Evolutionary conservation across 805 yeast genomes (phyloP).

Genomic region (Ogataea minuta): DNA sequence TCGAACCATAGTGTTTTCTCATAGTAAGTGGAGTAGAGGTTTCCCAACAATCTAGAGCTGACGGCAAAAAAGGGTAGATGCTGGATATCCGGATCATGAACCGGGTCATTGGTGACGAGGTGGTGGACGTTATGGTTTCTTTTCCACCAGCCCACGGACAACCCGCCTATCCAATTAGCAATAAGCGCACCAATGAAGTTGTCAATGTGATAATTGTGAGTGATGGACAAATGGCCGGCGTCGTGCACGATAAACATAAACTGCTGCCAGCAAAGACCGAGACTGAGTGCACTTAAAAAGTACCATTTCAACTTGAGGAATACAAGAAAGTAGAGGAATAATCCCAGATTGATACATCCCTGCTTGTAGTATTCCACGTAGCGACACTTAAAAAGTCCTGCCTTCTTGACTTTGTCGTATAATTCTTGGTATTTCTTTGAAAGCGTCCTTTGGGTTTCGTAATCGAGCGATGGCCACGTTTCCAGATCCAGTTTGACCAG

Average conservation of each 20-base stretch:
- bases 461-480: constrained; percentile 63
- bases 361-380: constrained; percentile 76
- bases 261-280: constrained; percentile 89
- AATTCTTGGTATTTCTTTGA: constrained; percentile 58
- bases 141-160: constrained; percentile 94
- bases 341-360: constrained; percentile 51
- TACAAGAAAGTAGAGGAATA: constrained; percentile 49
- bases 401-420: constrained; percentile 51
- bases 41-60: constrained; percentile 62
- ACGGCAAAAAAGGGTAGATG: constrained; percentile 91
- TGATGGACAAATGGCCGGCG: constrained; percentile 82
- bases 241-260: constrained; percentile 86
- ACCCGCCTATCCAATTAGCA: constrained; percentile 83
- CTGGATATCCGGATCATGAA: constrained; percentile 93
- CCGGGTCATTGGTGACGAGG: constrained; percentile 86
- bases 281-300: constrained; percentile 54
- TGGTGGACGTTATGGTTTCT: constrained; percentile 93
- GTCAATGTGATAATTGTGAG: constrained; percentile 77
- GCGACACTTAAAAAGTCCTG: constrained; percentile 69
- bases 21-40: constrained; percentile 78
- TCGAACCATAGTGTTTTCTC: constrained; percentile 69
- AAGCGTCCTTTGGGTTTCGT: constrained; percentile 58
- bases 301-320: constrained; percentile 48
- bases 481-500: constrained; percentile 55
- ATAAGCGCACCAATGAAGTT: constrained; percentile 68